A percentile compares a stretch with the other conserved stretches of the same genome.
phyloP scores from a whole-genome alignment of 768 basidiomycete genomes.

The Suillus spraguei region DNA sequence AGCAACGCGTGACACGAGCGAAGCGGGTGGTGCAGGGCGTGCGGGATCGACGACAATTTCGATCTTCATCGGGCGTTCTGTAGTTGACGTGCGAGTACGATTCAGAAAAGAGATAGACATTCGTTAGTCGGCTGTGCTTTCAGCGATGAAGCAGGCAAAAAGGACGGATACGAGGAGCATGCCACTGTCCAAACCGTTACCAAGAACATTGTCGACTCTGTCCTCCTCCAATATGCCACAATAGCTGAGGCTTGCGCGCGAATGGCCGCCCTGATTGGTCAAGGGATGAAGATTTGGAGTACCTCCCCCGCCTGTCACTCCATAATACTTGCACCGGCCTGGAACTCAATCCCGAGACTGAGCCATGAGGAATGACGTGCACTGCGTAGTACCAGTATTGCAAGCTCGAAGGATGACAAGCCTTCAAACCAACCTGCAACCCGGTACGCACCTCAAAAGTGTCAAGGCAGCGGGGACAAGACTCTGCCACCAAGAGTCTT shows the following conservation, averaged over 20 bases:
- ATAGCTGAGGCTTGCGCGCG: conserved; percentile 27
- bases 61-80: conserved; percentile 98
- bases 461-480: conserved; percentile 31
- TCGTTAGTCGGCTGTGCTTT: conserved; percentile 36
- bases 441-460: conserved; percentile 27
- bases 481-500: conserved; percentile 29
- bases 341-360: conserved; percentile 34
- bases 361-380: conserved; percentile 29
- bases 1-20: conserved; percentile 84
- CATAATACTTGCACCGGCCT: conserved; percentile 36
- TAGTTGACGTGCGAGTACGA: conserved; percentile 33
- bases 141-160: conserved; percentile 40
- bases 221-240: conserved; percentile 24
- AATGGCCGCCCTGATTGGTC: conserved; percentile 35
- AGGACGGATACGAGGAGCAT: conserved; percentile 43
- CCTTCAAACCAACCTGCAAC: conserved; percentile 25
- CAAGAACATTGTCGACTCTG: conserved; percentile 27
- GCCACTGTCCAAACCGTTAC: conserved; percentile 29
- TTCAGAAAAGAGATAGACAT: conserved; percentile 35
- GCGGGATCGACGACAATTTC: conserved; percentile 94
- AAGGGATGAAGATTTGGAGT: conserved; percentile 36
- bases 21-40: conserved; percentile 56
- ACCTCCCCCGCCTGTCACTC: conserved; percentile 24
- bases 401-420: conserved; percentile 31
- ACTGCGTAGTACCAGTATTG: conserved; percentile 25